phyloP scores from a whole-genome alignment of 75 land plant genomes.

The Pseudotsuga menziesii region DNA sequence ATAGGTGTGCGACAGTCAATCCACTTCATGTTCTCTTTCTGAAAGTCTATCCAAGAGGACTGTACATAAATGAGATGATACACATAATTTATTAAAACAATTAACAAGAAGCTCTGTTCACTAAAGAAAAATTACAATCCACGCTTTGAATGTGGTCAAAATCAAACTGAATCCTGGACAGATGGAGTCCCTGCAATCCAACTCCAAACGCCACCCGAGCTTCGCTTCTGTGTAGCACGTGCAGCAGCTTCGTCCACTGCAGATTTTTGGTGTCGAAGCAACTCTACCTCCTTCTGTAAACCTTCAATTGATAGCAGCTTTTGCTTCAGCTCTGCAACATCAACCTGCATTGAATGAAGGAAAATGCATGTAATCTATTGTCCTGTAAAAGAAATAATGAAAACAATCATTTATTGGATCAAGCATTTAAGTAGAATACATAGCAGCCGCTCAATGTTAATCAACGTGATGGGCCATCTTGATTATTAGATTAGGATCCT shows the following conservation, averaged over 20 bases:
- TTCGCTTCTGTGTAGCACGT: constrained; percentile 29
- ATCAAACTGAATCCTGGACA: constrained; percentile 6
- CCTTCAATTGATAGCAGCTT: constrained; percentile 44
- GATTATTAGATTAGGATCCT: background rate
- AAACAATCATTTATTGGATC: background rate
- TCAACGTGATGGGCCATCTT: background rate
- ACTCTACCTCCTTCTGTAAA: constrained; percentile 58
- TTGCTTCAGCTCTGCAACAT: constrained; percentile 53
- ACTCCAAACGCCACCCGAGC: constrained; percentile 59
- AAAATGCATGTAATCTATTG: background rate
- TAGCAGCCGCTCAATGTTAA: background rate
- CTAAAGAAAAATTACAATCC: background rate
- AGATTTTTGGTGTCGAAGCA: constrained; percentile 46
- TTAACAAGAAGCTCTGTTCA: background rate
- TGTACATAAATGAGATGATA: background rate
- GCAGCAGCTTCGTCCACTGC: constrained; percentile 29
- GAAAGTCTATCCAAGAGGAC: constrained; percentile 1
- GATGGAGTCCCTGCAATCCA: constrained; percentile 64
- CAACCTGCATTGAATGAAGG: constrained; percentile 30
- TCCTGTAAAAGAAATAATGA: background rate
- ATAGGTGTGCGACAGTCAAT: background rate
- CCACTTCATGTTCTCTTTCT: background rate
- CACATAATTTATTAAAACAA: background rate
- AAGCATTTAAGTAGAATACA: background rate
- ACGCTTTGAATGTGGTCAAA: background rate